Evolutionary conservation across 768 basidiomycete species (phyloP).

Genomic region (Leccinum boreale): DNA sequence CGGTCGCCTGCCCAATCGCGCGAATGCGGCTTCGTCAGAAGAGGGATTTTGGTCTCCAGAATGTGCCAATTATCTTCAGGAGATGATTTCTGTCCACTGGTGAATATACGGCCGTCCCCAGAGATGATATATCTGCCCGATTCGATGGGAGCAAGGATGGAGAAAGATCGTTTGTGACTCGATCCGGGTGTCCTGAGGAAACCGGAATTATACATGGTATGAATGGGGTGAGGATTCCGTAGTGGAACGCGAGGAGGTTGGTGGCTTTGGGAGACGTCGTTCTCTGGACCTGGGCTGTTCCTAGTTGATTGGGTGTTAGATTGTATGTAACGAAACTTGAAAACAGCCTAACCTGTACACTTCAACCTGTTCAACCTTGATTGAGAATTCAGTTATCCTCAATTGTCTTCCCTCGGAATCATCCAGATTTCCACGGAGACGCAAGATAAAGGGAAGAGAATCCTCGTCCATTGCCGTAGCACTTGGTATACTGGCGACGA

Average conservation of each 20-base stretch:
- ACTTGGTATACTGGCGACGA: slow-evolving; percentile 62
- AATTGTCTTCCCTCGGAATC: slow-evolving; percentile 51
- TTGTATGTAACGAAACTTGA: neutral
- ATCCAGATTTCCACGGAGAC: slow-evolving; percentile 54
- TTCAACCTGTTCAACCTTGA: slow-evolving; percentile 64
- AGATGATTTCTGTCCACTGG: slow-evolving; percentile 20
- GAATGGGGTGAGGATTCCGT: slow-evolving; percentile 48
- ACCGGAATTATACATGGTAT: slow-evolving; percentile 45
- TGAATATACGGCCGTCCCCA: slow-evolving; percentile 50
- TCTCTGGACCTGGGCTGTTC: slow-evolving; percentile 39
- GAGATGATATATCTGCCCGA: slow-evolving; percentile 47
- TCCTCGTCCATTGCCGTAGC: slow-evolving; percentile 45
- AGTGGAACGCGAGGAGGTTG: slow-evolving; percentile 69
- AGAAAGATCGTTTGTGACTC: slow-evolving; percentile 36
- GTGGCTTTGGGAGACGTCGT: slow-evolving; percentile 39
- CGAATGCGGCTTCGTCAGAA: slow-evolving; percentile 11
- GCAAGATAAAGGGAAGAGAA: slow-evolving; percentile 52
- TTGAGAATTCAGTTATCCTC: slow-evolving; percentile 50
- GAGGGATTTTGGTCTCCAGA: slow-evolving; percentile 19
- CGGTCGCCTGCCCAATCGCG: slow-evolving; percentile 30
- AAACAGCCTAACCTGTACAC: slow-evolving; percentile 52
- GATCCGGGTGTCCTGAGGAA: slow-evolving; percentile 30
- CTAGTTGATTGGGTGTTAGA: slow-evolving; percentile 30
- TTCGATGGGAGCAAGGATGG: slow-evolving; percentile 47
- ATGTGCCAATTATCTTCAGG: slow-evolving; percentile 27